A percentile compares a stretch with the other conserved stretches of the same genome.
Conservation (phyloP, 176 grass and related monocot species). For the Rhipidocladum racemiflorum region DNA sequence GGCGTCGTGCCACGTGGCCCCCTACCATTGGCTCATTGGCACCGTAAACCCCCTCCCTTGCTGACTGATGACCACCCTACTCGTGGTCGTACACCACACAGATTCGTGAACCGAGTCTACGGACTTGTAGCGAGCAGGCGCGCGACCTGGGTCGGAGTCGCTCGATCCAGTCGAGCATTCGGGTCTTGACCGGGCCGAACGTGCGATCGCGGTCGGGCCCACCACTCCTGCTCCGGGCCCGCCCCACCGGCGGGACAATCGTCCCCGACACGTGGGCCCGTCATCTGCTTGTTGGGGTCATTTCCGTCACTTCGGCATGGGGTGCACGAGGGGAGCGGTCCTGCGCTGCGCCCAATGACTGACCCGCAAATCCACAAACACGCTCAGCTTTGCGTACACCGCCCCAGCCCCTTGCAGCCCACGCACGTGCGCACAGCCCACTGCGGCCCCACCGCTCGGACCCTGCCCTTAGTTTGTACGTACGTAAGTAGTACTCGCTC, state of each 20-base stretch:
- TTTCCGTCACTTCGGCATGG: slow-evolving; percentile 43
- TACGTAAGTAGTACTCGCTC: not conserved
- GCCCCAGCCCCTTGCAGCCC: too few species aligned
- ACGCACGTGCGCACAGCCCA: not conserved
- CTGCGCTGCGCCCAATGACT: not conserved
- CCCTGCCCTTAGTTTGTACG: not conserved
- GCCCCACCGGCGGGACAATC: not conserved
- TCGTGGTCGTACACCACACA: too few species aligned
- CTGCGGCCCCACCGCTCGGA: not conserved
- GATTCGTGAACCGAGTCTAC: not conserved
- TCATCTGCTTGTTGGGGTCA: slow-evolving; percentile 25
- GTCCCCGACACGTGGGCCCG: slow-evolving; percentile 40
- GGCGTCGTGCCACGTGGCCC: not conserved
- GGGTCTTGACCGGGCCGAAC: slow-evolving; percentile 23
- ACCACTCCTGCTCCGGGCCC: too few species aligned
- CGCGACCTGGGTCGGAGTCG: not conserved
- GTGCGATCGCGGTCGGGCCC: slow-evolving; percentile 13
- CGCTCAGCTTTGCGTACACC: not conserved
- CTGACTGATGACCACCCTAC: not conserved
- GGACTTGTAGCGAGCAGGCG: not conserved
- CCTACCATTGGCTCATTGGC: not conserved
- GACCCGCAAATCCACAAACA: not conserved
- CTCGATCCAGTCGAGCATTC: not conserved
- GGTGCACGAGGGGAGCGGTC: slow-evolving; percentile 37
- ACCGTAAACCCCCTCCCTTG: too few species aligned